Percentiles rank a stretch among this genome's conserved stretches.
These are phyloP conservation scores for Fusarium papillatum DNA, from an alignment of 2,329 filamentous ascomycete species.

Conservation along the genomic window DNA sequence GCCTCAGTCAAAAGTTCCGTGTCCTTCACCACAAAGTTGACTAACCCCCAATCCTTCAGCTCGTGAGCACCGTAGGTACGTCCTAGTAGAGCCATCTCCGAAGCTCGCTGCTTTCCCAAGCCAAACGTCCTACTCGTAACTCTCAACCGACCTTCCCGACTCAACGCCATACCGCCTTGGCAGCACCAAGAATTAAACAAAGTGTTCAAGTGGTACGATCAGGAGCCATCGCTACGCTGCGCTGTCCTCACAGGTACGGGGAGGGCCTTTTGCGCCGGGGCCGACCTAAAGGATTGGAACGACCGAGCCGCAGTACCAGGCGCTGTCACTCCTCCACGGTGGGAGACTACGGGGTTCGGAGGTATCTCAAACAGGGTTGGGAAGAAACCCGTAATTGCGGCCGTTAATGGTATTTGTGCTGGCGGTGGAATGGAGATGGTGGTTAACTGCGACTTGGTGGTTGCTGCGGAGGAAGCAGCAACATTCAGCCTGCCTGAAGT, in stretches of 20 bases:
- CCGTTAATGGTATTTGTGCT: constrained; percentile 69
- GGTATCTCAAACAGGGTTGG: constrained; percentile 58
- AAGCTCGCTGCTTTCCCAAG: constrained; percentile 53
- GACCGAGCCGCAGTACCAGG: neutral
- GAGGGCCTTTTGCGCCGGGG: constrained; percentile 67
- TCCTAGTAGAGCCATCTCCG: constrained; percentile 64
- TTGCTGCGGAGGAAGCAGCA: constrained; percentile 63
- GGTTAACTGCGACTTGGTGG: constrained; percentile 66
- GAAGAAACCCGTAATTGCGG: constrained; percentile 72
- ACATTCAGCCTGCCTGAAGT: constrained; percentile 66
- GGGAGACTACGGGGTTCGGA: too few species aligned
- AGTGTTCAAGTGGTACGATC: constrained; percentile 67
- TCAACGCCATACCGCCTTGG: constrained; percentile 22
- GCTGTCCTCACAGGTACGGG: constrained; percentile 66
- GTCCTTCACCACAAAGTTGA: constrained; percentile 39
- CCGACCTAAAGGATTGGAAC: constrained; percentile 65
- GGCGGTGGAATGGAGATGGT: constrained; percentile 71
- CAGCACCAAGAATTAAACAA: constrained; percentile 30
- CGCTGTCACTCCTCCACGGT: too few species aligned
- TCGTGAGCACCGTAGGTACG: constrained; percentile 59
- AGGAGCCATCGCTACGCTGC: constrained; percentile 60
- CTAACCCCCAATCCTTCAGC: constrained; percentile 25
- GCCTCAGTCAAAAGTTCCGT: constrained; percentile 64
- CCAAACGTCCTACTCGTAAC: too few species aligned
- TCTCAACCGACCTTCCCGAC: neutral